A percentile compares a stretch with the other conserved stretches of the same genome.
phyloP scores from a whole-genome alignment of 345 rosid genomes.

The Arabidopsis thaliana region DNA sequence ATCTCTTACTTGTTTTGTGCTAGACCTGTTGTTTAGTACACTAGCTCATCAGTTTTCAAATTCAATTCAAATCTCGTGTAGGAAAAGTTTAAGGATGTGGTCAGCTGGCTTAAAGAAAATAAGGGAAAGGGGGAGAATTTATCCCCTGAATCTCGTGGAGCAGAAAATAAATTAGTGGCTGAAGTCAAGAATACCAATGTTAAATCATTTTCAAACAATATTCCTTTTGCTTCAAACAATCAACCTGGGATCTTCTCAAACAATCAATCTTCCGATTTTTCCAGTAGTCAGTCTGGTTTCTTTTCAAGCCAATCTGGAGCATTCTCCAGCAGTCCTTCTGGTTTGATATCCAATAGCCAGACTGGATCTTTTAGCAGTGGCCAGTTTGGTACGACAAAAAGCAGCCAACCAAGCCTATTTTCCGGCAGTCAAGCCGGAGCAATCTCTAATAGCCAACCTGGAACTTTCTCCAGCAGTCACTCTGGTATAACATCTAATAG shows the following conservation, averaged over 20 bases:
- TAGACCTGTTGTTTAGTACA: constrained; percentile 2
- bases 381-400: constrained; percentile 37
- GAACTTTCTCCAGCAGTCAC: constrained; percentile 36
- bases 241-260: constrained; percentile 43
- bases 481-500: constrained; percentile 33
- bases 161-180: constrained; percentile 52
- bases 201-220: constrained; percentile 41
- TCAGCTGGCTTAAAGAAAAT: constrained; percentile 83
- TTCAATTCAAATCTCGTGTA: constrained; percentile 36
- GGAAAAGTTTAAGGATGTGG: constrained; percentile 91
- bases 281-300: constrained; percentile 42
- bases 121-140: constrained; percentile 51
- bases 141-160: constrained; percentile 51
- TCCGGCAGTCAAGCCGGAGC: constrained; percentile 49
- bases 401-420: constrained; percentile 50
- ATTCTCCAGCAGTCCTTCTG: constrained; percentile 43
- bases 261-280: constrained; percentile 38
- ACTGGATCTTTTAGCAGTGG: constrained; percentile 38
- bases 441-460: constrained; percentile 41
- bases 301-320: constrained; percentile 42
- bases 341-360: constrained; percentile 32
- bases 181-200: constrained; percentile 53
- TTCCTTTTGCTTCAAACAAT: constrained; percentile 17
- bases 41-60: constrained; percentile 18
- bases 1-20: constrained; percentile 7